Base-by-base conservation (phyloP, 768 basidiomycete genomes). In the Lentinula boryana region DNA sequence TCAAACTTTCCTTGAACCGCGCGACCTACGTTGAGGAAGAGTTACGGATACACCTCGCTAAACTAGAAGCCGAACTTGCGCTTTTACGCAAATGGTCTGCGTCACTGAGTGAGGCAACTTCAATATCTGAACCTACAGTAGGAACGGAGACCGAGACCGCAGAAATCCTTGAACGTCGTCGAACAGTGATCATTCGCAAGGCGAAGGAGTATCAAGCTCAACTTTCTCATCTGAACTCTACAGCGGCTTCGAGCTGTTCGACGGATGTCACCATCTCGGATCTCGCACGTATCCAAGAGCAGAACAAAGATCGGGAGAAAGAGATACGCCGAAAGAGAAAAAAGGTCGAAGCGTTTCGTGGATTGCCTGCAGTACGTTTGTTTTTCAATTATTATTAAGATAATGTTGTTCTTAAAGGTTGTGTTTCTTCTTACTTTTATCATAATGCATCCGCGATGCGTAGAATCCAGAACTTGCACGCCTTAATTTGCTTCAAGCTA, bases 171-270 rank as follows among this genome's bases (percentile, higher is more conserved):
- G 77, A 79, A 52, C 70, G 77, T 33, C 71, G 74, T 1, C 76
- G 74, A 62, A 76, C 78, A n/a, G 70, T 69, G 4, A 61, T 80
- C n/a, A 60, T 75, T 1, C 72, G 74, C 38, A 83, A 79, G 61
- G 80, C 79, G 0, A 80, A 80, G 60, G 80, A 82, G 63, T 77
- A 79, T 61, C 76, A 77, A 63, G 69, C 70, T 48, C 74, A 77
- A 48, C 71, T 82, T 1, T 75, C 74, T 27, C 44, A 60, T 9
- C 55, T 76, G 40, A n/a, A 33, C 57, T 57, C 16, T 7, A 33
- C 27, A n/a, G 27, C 46, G 31, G 33, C 21, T 31, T 55, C 60
- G 43, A 36, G 23, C n/a, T 60, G 0, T 51, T 77, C 76, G 63
- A 63, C 18, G 65, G 71, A 12, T 1, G 64, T 78, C 3, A 75